A percentile compares a stretch with the other conserved stretches of the same genome.
Evolutionary conservation across 2,329 filamentous ascomycete species (phyloP).

Genomic region (Knufia petricola): DNA sequence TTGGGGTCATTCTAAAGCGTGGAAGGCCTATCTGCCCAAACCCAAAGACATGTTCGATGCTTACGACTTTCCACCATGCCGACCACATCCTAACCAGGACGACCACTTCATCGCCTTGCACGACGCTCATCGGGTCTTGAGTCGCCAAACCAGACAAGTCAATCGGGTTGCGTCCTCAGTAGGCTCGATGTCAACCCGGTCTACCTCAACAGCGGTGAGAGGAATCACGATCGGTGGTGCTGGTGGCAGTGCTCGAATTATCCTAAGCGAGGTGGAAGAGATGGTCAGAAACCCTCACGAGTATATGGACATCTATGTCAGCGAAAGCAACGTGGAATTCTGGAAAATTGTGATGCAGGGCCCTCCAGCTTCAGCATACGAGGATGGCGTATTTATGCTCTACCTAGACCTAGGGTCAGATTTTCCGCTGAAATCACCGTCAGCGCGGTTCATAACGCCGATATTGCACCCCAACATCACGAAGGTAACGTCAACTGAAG

Average conservation of each 20-base stretch:
- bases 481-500: constrained; percentile 28
- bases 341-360: constrained; percentile 34
- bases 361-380: constrained; percentile 26
- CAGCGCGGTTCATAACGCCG: constrained; percentile 30
- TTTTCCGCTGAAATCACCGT: constrained; percentile 30
- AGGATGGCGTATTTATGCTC: constrained; percentile 27
- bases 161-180: neutral
- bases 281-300: constrained; percentile 26
- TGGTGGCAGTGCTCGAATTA: constrained; percentile 3
- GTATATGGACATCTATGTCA: constrained; percentile 32
- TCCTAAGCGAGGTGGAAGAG: constrained; percentile 27
- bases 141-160: neutral
- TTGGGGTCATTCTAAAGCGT: neutral
- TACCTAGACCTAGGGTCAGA: constrained; percentile 30
- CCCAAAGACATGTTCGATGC: neutral
- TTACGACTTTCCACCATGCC: constrained; percentile 6
- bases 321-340: constrained; percentile 31
- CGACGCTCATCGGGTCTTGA: constrained; percentile 1
- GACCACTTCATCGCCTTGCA: constrained; percentile 5
- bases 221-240: neutral
- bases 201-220: neutral
- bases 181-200: constrained; percentile 4
- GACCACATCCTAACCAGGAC: constrained; percentile 4
- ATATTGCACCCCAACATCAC: constrained; percentile 33
- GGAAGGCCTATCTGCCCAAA: neutral